Conservation (phyloP, 805 yeast genomes). For the Lipomyces chichibuensis region DNA sequence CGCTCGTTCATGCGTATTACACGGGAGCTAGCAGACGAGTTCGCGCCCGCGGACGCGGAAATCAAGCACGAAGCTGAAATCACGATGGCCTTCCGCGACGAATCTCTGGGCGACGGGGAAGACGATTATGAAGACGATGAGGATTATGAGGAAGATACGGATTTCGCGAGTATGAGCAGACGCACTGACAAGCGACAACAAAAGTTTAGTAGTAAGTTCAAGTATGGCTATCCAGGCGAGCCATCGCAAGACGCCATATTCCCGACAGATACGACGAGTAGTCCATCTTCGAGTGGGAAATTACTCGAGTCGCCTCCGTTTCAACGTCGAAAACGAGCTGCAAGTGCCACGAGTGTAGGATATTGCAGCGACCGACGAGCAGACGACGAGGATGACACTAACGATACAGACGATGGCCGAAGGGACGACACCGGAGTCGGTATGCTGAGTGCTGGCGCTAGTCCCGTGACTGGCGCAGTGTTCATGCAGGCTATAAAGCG, state of each 20-base stretch:
- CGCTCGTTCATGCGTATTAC: constrained; percentile 34
- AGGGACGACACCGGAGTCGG: constrained; percentile 5
- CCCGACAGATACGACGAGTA: background rate
- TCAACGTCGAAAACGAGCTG: background rate
- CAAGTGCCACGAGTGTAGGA: background rate
- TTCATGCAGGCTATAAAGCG: constrained; percentile 12
- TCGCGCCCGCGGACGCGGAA: constrained; percentile 37
- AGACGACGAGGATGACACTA: constrained; percentile 18
- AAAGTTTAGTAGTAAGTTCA: background rate
- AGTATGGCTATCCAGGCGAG: background rate
- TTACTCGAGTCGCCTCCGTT: constrained; percentile 17
- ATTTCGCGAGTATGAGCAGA: background rate
- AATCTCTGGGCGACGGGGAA: constrained; percentile 13
- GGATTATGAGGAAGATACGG: constrained; percentile 15
- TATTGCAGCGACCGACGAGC: constrained; percentile 4
- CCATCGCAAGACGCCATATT: background rate
- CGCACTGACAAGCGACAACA: background rate
- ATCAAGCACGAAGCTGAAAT: constrained; percentile 37
- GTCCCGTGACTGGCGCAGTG: constrained; percentile 6
- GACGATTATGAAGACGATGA: constrained; percentile 29
- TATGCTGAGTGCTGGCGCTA: constrained; percentile 2
- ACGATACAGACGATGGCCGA: constrained; percentile 1
- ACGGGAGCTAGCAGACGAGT: constrained; percentile 34
- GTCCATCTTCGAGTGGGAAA: background rate
- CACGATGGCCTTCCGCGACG: constrained; percentile 34